Percentiles rank a stretch among this genome's conserved stretches.
Conservation (phyloP, 2,329 filamentous ascomycete species). For the Bipolaris cookei region DNA sequence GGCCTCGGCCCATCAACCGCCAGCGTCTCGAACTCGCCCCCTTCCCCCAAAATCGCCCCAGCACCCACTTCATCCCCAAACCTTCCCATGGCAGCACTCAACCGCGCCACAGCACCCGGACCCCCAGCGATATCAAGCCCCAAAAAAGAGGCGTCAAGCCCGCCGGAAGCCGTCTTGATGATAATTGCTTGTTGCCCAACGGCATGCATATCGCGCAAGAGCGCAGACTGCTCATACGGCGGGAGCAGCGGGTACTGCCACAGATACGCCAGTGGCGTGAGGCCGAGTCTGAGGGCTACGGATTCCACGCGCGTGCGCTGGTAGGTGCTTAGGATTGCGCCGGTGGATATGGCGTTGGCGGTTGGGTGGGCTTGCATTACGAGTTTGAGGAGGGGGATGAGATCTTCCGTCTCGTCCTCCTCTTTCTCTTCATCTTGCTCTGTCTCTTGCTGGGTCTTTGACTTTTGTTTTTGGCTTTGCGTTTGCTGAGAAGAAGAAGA, state of each 20-base stretch:
- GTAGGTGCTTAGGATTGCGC: slow-evolving; percentile 93
- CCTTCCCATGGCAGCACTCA: slow-evolving; percentile 64
- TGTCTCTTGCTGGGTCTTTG: not conserved
- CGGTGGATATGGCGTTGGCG: slow-evolving; percentile 85
- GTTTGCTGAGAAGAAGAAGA: not conserved
- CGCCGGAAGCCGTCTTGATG: slow-evolving; percentile 92
- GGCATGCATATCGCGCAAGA: slow-evolving; percentile 81
- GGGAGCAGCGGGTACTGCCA: slow-evolving; percentile 89
- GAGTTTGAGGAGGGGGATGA: slow-evolving; percentile 74
- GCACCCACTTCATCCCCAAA: slow-evolving; percentile 67
- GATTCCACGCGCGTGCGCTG: slow-evolving; percentile 96
- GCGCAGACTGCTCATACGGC: slow-evolving; percentile 53
- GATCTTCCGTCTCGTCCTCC: slow-evolving; percentile 84
- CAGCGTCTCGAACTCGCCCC: slow-evolving; percentile 94
- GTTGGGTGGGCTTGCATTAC: slow-evolving; percentile 74
- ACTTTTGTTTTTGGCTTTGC: too few species aligned
- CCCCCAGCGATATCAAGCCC: slow-evolving; percentile 77
- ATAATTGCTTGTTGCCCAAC: slow-evolving; percentile 85
- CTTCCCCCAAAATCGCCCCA: slow-evolving; percentile 84
- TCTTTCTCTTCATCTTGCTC: slow-evolving; percentile 17
- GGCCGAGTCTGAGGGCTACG: slow-evolving; percentile 80
- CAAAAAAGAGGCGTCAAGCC: slow-evolving; percentile 78
- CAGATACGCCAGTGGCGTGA: slow-evolving; percentile 82
- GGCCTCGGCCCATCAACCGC: slow-evolving; percentile 77
- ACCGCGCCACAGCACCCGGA: slow-evolving; percentile 51